Conservation (phyloP, 106 monocot genomes). For the Narthecium ossifragum region DNA sequence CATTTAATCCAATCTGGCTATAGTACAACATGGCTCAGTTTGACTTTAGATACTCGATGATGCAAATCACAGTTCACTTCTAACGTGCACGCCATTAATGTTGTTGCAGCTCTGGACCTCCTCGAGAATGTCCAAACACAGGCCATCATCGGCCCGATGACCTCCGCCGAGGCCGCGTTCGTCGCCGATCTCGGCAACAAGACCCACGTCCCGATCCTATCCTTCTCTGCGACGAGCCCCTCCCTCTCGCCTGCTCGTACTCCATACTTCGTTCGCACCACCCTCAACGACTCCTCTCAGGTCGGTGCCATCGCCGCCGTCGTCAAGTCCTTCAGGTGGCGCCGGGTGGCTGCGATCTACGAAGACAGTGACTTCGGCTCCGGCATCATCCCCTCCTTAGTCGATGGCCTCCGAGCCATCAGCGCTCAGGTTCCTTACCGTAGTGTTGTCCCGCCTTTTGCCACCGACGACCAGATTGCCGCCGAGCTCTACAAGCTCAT, state of each 20-base stretch:
- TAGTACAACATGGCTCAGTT: not conserved
- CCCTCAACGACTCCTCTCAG: slow-evolving; percentile 38
- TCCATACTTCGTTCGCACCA: slow-evolving; percentile 38
- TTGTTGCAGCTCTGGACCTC: slow-evolving; percentile 22
- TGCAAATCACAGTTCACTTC: no score
- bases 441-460: slow-evolving; percentile 13
- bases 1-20: not conserved
- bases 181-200: slow-evolving; percentile 25
- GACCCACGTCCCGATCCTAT: slow-evolving; percentile 35
- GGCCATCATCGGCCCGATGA: slow-evolving; percentile 48
- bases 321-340: slow-evolving; percentile 38
- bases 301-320: slow-evolving; percentile 28
- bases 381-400: slow-evolving; percentile 38
- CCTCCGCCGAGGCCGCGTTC: slow-evolving; percentile 29
- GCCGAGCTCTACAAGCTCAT: slow-evolving; percentile 29
- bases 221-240: slow-evolving; percentile 36
- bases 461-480: slow-evolving; percentile 28
- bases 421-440: slow-evolving; percentile 20
- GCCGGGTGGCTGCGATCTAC: slow-evolving; percentile 30
- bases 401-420: slow-evolving; percentile 37
- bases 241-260: slow-evolving; percentile 12
- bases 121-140: slow-evolving; percentile 13
- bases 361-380: slow-evolving; percentile 55
- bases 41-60: no score
- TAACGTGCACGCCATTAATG: no score